Evolutionary conservation across 2,329 filamentous ascomycete genomes (phyloP), one percentile per base, ranked within the genome.

Genomic region (Neonectria ditissima): DNA sequence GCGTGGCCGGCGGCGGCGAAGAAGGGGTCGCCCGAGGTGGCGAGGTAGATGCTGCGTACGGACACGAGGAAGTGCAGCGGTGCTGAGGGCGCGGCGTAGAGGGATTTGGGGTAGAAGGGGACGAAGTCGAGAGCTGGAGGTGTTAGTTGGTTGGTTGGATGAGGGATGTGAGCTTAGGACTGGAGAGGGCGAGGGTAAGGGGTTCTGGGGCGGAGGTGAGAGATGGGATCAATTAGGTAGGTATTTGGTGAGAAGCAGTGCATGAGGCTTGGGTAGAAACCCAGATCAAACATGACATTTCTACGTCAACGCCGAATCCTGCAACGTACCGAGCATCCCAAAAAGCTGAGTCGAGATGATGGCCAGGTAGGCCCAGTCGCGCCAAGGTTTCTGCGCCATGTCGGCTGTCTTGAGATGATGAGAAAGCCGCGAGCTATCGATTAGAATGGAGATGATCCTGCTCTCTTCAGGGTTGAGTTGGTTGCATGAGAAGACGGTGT

Each of bases 91-190:
- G 78, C 62, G 3, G 76, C 71, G 75, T 81, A 85, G 48, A 87
- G 79, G 53, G 74, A 76, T 2, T 71, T 62, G 1, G 86, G 86
- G 73, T 87, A 88, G 67, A 86, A 80, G 32, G 81, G 79, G 37
- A 86, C 81, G 51, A 86, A 81, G 69, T 89, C 86, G 48, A 87
- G 80, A 67, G 81, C 86, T 88, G 59, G 6, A 16, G 1, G n/a
- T 55, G 51, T 72, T 28, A 69, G 62, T 65, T 2, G 5, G 24
- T 50, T n/a, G n/a, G n/a, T n/a, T n/a, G 24, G 24, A 24, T 20
- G 14, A 56, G 30, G 18, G 24, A 39, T 18, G 22, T 13, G 10
- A 11, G n/a, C n/a, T n/a, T n/a, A n/a, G 8, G 26, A 52, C 34
- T 24, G 18, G 18, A 11, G 37, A 53, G 5, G 22, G 48, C 59